A percentile compares a stretch with the other conserved stretches of the same genome.
Conservation (phyloP, 2,329 filamentous ascomycete species). For the Aspergillus floridensis region DNA sequence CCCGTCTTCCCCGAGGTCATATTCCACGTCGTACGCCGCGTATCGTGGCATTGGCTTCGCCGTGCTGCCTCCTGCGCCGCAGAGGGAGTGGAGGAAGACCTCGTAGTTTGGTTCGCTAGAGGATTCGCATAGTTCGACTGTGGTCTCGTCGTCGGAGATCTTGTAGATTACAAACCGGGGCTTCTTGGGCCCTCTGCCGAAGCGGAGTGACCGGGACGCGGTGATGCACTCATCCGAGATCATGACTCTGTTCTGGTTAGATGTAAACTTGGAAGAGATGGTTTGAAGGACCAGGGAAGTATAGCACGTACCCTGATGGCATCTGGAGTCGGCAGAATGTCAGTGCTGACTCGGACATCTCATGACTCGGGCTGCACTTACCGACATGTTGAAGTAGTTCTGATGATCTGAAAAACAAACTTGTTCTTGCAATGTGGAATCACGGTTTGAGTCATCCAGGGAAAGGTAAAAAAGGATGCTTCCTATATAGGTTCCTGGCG, state of each 20-base stretch:
- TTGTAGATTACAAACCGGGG: slow-evolving; percentile 13
- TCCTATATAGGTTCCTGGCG: too few relatives aligned
- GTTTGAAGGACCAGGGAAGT: too few relatives aligned
- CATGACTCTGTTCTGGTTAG: not conserved
- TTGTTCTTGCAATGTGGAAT: too few relatives aligned
- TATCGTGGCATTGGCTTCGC: slow-evolving; percentile 11
- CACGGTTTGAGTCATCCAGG: too few relatives aligned
- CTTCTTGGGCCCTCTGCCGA: slow-evolving; percentile 2
- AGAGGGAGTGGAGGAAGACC: slow-evolving; percentile 11
- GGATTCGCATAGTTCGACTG: slow-evolving; percentile 8
- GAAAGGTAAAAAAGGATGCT: too few relatives aligned
- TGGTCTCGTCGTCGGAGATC: slow-evolving; percentile 12
- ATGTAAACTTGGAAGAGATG: too few relatives aligned
- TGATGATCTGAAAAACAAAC: too few relatives aligned
- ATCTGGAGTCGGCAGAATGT: too few relatives aligned
- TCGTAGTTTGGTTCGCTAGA: slow-evolving; percentile 13
- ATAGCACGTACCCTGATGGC: too few relatives aligned
- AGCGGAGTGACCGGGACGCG: slow-evolving; percentile 8
- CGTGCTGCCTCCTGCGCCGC: not conserved
- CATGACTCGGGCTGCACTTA: too few relatives aligned
- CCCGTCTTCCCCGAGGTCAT: slow-evolving; percentile 13
- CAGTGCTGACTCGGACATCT: too few relatives aligned
- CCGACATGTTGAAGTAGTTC: too few relatives aligned
- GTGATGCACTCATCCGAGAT: slow-evolving; percentile 5
- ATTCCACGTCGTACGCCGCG: slow-evolving; percentile 19